A percentile compares a stretch with the other conserved stretches of the same genome.
phyloP scores from a whole-genome alignment of 2,329 filamentous ascomycete genomes.

The Aureobasidium subglaciale region DNA sequence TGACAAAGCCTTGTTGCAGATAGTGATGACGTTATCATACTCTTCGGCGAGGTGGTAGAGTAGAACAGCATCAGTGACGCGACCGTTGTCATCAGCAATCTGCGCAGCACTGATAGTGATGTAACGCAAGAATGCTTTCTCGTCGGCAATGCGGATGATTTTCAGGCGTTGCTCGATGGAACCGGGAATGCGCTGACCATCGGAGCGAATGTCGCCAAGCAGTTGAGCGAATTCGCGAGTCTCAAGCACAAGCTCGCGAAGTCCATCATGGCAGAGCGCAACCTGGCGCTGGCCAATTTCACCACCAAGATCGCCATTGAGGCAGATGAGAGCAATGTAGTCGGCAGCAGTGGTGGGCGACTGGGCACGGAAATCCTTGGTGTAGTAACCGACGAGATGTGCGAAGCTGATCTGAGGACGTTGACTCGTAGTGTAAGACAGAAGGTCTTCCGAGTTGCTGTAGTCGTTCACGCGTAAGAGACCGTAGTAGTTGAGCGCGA shows the following conservation, averaged over 20 bases:
- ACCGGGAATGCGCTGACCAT: conserved; percentile 78
- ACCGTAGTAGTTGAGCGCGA: conserved; percentile 83
- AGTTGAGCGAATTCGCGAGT: conserved; percentile 91
- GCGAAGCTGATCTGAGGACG: conserved; percentile 88
- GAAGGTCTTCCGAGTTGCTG: conserved; percentile 59
- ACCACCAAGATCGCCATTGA: conserved; percentile 76
- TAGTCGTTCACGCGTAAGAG: conserved; percentile 82
- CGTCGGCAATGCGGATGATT: conserved; percentile 71
- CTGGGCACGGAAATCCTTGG: conserved; percentile 86
- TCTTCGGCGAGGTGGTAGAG: conserved; percentile 92
- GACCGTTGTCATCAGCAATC: conserved; percentile 88
- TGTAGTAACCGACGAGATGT: conserved; percentile 89
- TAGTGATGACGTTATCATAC: conserved; percentile 86
- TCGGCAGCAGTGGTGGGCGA: conserved; percentile 86
- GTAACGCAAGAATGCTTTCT: conserved; percentile 80
- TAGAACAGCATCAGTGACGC: conserved; percentile 87
- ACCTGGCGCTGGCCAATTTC: conserved; percentile 69
- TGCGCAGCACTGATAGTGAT: conserved; percentile 89
- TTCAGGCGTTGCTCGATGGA: conserved; percentile 78
- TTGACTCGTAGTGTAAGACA: conserved; percentile 60
- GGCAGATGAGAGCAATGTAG: conserved; percentile 83
- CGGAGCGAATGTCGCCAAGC: conserved; percentile 80
- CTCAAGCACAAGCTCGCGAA: conserved; percentile 92
- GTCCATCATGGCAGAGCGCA: conserved; percentile 79
- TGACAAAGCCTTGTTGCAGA: conserved; percentile 83